A percentile compares a stretch with the other conserved stretches of the same genome.
phyloP scores from a whole-genome alignment of 495 filamentous ascomycete genomes.

The Lentithecium fluviatile region DNA sequence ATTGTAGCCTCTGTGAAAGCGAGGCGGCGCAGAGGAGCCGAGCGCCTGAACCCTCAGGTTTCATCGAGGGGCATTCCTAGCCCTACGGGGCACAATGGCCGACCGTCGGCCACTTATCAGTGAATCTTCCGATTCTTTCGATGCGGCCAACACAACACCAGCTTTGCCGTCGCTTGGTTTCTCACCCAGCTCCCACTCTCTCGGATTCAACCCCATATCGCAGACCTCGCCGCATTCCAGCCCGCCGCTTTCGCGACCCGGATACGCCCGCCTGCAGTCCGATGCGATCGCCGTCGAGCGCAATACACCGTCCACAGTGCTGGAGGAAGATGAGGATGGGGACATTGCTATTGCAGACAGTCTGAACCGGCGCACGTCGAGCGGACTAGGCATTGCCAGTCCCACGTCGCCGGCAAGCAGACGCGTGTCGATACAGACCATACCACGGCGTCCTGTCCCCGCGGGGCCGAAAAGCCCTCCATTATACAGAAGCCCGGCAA shows the following conservation, averaged over 20 bases:
- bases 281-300: conserved; percentile 7
- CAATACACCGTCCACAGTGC: conserved; percentile 5
- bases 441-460: conserved; percentile 18
- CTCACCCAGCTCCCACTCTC: conserved; percentile 7
- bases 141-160: conserved; percentile 14
- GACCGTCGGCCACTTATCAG: conserved; percentile 29
- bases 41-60: conserved; percentile 1
- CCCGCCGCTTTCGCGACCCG: conserved; percentile 21
- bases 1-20: no score
- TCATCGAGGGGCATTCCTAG: background rate
- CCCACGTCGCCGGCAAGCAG: conserved; percentile 5
- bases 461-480: conserved; percentile 15
- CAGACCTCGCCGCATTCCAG: conserved; percentile 5
- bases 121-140: conserved; percentile 30
- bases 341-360: conserved; percentile 24
- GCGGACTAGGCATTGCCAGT: conserved; percentile 32
- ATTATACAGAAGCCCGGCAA: conserved; percentile 1
- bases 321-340: conserved; percentile 20
- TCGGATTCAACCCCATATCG: conserved; percentile 8
- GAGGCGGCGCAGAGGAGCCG: background rate
- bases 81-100: conserved; percentile 19
- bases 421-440: conserved; percentile 28
- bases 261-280: conserved; percentile 27
- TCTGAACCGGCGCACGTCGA: background rate
- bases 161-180: conserved; percentile 27